Evolutionary conservation across 768 basidiomycete genomes (phyloP).

Genomic region (Rhodocollybia butyracea): DNA sequence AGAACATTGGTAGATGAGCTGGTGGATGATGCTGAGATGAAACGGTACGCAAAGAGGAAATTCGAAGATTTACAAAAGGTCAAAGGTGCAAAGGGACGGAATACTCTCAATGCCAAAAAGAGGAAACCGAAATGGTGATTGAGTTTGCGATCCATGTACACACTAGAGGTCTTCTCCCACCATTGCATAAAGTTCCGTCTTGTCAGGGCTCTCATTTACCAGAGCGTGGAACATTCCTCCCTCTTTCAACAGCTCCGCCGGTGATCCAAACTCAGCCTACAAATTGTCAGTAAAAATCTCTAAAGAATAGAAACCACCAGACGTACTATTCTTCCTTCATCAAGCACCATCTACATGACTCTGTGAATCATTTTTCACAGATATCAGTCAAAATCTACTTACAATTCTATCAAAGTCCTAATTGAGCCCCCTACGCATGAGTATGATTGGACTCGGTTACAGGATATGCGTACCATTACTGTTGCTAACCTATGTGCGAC

Average conservation of each 20-base stretch:
- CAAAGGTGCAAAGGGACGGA: constrained; percentile 65
- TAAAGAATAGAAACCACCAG: neutral
- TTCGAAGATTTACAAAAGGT: constrained; percentile 74
- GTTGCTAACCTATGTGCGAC: constrained; percentile 37
- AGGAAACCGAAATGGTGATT: constrained; percentile 66
- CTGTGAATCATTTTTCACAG: neutral
- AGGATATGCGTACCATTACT: no score
- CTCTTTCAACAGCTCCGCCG: constrained; percentile 36
- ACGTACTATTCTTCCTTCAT: constrained; percentile 29
- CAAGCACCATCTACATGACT: constrained; percentile 26
- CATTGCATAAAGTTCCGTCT: no score
- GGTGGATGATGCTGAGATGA: constrained; percentile 83
- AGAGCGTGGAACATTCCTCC: constrained; percentile 17
- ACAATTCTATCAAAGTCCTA: constrained; percentile 25
- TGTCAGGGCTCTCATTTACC: neutral
- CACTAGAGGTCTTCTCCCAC: no score
- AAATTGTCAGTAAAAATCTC: neutral
- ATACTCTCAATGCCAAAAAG: constrained; percentile 65
- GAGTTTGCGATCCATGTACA: constrained; percentile 14
- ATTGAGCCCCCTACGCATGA: no score
- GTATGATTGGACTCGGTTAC: no score
- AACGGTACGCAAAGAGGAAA: constrained; percentile 88
- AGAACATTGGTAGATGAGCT: constrained; percentile 86
- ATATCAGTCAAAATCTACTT: neutral
- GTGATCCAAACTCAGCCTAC: constrained; percentile 40